Evolutionary conservation across 139 green algal species (phyloP).

Genomic region (Asterochloris erici): DNA sequence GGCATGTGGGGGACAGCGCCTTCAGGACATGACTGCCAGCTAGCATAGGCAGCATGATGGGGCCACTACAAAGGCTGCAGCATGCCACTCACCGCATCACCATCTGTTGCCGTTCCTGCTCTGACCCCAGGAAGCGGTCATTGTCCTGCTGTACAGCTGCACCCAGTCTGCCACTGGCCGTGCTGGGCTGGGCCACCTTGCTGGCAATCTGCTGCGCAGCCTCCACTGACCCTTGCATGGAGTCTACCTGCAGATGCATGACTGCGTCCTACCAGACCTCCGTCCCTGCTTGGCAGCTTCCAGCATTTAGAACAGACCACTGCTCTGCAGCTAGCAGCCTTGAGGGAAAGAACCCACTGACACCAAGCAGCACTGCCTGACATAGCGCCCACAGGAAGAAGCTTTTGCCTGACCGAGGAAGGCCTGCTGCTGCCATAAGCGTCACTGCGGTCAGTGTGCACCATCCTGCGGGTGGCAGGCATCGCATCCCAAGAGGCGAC

Average conservation of each 20-base stretch:
- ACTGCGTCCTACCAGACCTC: neutral
- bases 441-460: too few relatives aligned
- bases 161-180: constrained; percentile 27
- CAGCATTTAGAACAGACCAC: neutral
- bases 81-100: constrained; percentile 54
- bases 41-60: too few relatives aligned
- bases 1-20: too few relatives aligned
- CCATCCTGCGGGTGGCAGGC: too few relatives aligned
- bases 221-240: constrained; percentile 45
- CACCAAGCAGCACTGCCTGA: too few relatives aligned
- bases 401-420: too few relatives aligned
- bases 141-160: constrained; percentile 50
- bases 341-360: too few relatives aligned
- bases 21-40: too few relatives aligned
- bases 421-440: too few relatives aligned
- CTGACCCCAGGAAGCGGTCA: constrained; percentile 55
- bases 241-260: constrained; percentile 30
- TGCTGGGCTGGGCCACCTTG: neutral
- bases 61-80: neutral
- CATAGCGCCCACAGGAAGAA: too few relatives aligned
- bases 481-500: neutral
- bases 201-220: constrained; percentile 25
- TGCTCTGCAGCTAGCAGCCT: too few relatives aligned
- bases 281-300: neutral
- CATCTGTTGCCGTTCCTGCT: constrained; percentile 61